Base-by-base conservation (phyloP, 108 stramenopile genomes). In the Fragilariopsis cylindrus region DNA sequence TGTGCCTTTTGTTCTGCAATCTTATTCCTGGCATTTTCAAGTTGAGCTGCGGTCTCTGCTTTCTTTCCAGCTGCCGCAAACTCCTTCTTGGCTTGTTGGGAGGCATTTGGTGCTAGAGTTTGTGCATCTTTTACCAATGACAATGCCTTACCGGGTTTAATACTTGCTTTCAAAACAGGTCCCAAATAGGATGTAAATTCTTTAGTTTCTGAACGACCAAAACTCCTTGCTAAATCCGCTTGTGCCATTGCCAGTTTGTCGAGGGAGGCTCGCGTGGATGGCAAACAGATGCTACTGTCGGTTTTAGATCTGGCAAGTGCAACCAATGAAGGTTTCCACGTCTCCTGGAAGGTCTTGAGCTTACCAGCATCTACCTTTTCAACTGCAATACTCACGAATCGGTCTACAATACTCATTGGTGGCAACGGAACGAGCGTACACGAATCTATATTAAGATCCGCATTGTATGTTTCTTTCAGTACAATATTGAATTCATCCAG, bases 221-320 rank as follows among this genome's bases (percentile, higher is more conserved):
- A 60, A 41, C 58, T 60, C 18, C 58, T 30, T 5, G 7, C 58
- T 41, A 60, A 41, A 9, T 60, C 58, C 19, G 58, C 58, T 30
- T 60, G 58, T 9, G 58, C 58, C 58, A 60, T 5, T 9, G 58
- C 58, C 30, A 60, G 58, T 41, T 60, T 60, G 58, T 60, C 58
- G 58, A 60, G 58, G n/a, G 58, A 18, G 5, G 58, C 58, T 41
- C 58, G 16, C 0, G 58, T 60, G 16, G 58, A 41, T 9, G 58
- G 58, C 58, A 60, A 30, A 9, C 58, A 60, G 18, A 60, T 60
- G 7, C n/a, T 18, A 41, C 41, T 41, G 58, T 60, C 3, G 57
- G 12, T 30, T 21, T 21, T 21, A 0, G 58, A 7, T 18, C 3
- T 60, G 40, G 16, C 8, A 5, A 60, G 58, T 4, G 58, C 58